Evolutionary conservation across 2,329 filamentous ascomycete genomes (phyloP), one percentile per base, ranked within the genome.

Genomic region (Colletotrichum ledebouriae): DNA sequence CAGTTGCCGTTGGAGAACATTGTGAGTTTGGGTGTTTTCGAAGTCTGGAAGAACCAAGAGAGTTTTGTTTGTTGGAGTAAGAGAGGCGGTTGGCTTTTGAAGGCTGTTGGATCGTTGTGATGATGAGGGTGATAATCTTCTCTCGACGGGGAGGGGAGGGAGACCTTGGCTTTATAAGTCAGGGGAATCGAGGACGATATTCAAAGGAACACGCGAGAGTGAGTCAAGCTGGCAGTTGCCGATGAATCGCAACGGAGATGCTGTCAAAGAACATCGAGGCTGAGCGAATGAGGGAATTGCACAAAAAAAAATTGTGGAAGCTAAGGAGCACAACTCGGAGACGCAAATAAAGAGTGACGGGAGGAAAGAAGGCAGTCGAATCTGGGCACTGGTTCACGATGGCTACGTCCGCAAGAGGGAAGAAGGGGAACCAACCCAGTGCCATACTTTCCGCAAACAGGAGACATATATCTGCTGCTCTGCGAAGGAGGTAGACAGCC

Each of bases 1-100:
- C 63, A 69, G 47, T 52, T 60, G 22, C 67, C 57, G 63, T 69
- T 69, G 52, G 63, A 58, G 33, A 22, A 69, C 63, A 69, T 55
- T 46, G n/a, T 33, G 53, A 62, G 53, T 4, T 29, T 6, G 67
- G 41, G 50, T 67, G 49, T 22, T 69, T 29, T 39, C 59, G 15
- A 34, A 39, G 20, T 49, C 39, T 37, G 42, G 22, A 42, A 7
- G 68, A 56, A 39, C 11, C 29, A 42, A 20, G 13, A 20, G 61
- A 55, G 55, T 56, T 68, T 4, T 29, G 20, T 34, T 59, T 46
- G 49, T n/a, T 53, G 12, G 49, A 17, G 41, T 58, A 7, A 44
- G n/a, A 41, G 55, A 10, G 12, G 39, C 44, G 12, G 39, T 20
- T 22, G 22, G 9, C 20, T 11, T 53, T 33, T 15, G 29, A 13